Base-by-base conservation (phyloP, 495 filamentous ascomycete genomes). In the Xylaria acuta region DNA sequence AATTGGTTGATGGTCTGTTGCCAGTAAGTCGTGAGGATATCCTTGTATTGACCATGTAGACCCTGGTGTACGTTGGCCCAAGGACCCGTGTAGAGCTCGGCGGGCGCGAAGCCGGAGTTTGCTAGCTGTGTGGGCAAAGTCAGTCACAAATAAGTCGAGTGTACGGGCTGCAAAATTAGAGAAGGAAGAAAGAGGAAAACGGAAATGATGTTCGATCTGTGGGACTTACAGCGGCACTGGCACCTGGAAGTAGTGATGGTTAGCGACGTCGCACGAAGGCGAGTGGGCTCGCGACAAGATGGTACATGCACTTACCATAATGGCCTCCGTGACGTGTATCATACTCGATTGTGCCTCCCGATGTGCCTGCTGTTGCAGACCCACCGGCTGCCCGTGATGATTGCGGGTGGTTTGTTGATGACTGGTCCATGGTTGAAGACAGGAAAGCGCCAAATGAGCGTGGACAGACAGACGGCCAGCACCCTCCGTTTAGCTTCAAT, bases 31-130 rank as follows among this genome's bases (percentile, higher is more conserved):
- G 95, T 97, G 73, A 98, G 88, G 78, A 98, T 97, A 79, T 98
- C 96, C 78, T 95, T 94, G 80, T 97, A 97, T 56, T 91, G 91
- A 67, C 95, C 96, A 73, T 91, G 92, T 53, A 99, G 90, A 60
- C 96, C 96, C 88, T 99, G 96, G 77, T 96, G 97, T 85, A 97
- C 94, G 86, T 99, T 99, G 78, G 93, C 91, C 94, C 97, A 99
- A 66, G 94, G 91, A 9, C 95, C 95, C 6, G 92, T 93, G 81
- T 97, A 98, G 73, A 97, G 86, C 75, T 97, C 93, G 49, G 94
- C 90, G 36, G 94, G 94, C 58, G 92, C 92, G 81, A 92, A 93
- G 67, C 93, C 93, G 83, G 92, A 88, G 54, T 90, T 89, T 73
- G 89, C 89, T 74, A 93, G 88, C 90, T 91, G 80, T 47, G 79